A percentile compares a stretch with the other conserved stretches of the same genome.
These are phyloP conservation scores for Colletotrichum nymphaeae DNA, from an alignment of 2,329 filamentous ascomycete species.

Conservation along the genomic window DNA sequence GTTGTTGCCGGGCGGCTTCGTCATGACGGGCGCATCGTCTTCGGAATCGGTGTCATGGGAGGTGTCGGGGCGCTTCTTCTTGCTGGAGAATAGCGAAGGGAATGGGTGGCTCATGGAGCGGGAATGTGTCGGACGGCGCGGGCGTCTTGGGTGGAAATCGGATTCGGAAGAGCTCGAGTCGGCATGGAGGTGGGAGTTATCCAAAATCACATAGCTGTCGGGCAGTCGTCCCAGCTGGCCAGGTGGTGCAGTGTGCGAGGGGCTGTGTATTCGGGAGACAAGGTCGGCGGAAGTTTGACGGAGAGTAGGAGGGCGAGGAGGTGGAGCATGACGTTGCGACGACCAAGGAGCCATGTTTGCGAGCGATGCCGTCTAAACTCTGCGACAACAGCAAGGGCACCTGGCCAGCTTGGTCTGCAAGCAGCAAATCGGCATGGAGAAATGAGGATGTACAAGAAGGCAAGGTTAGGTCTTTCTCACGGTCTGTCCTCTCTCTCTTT, in stretches of 20 bases:
- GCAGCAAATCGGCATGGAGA: neutral
- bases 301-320: constrained; percentile 33
- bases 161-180: constrained; percentile 60
- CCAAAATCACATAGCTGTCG: constrained; percentile 38
- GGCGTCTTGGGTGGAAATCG: constrained; percentile 47
- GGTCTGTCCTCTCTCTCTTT: neutral
- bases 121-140: constrained; percentile 53
- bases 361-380: constrained; percentile 36
- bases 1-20: constrained; percentile 42
- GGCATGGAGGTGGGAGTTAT: constrained; percentile 40
- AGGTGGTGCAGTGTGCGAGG: constrained; percentile 42
- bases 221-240: constrained; percentile 37
- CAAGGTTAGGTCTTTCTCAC: neutral
- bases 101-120: constrained; percentile 87
- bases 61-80: constrained; percentile 64
- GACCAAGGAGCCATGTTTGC: constrained; percentile 47
- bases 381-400: constrained; percentile 30
- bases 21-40: constrained; percentile 44
- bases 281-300: constrained; percentile 43
- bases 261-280: constrained; percentile 50
- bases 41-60: constrained; percentile 47
- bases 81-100: constrained; percentile 74
- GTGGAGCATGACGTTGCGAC: constrained; percentile 37
- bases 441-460: neutral
- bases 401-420: constrained; percentile 11